Evolutionary conservation across 1,139 yeast genomes (phyloP).

Genomic region (Hanseniaspora gamundiae): DNA sequence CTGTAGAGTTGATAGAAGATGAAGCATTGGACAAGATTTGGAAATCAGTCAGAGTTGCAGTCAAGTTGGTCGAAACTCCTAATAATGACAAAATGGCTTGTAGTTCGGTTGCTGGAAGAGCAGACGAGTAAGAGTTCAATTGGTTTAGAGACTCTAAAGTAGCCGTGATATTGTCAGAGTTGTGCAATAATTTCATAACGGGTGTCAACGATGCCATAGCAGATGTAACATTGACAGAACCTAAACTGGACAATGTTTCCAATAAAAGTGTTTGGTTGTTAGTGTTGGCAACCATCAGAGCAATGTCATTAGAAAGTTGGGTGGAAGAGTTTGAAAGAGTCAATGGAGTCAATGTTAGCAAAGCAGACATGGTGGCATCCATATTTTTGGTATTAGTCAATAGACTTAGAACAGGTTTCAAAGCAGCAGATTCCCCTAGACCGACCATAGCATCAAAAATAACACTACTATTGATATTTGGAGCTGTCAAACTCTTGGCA

Average conservation of each 20-base stretch:
- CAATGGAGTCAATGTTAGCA: slow-evolving; percentile 19
- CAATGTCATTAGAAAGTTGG: slow-evolving; percentile 15
- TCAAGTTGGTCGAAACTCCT: slow-evolving; percentile 13
- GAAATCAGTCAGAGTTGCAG: slow-evolving; percentile 11
- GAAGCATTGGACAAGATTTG: slow-evolving; percentile 12
- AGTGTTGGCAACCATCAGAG: slow-evolving; percentile 16
- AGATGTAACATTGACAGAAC: not conserved
- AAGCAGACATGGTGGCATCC: slow-evolving; percentile 16
- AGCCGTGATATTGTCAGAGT: slow-evolving; percentile 16
- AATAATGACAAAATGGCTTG: slow-evolving; percentile 9
- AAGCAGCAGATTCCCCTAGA: slow-evolving; percentile 18
- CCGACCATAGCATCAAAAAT: slow-evolving; percentile 18
- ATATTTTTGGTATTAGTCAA: slow-evolving; percentile 16
- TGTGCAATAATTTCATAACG: slow-evolving; percentile 15
- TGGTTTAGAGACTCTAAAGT: slow-evolving; percentile 15
- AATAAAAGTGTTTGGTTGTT: slow-evolving; percentile 12
- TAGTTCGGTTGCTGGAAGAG: slow-evolving; percentile 6
- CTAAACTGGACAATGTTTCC: slow-evolving; percentile 2
- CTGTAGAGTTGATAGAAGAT: slow-evolving; percentile 5
- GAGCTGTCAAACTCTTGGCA: slow-evolving; percentile 18
- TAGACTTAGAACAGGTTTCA: slow-evolving; percentile 18
- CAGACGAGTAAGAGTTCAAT: slow-evolving; percentile 8
- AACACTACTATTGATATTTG: slow-evolving; percentile 12
- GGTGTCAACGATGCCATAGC: slow-evolving; percentile 3
- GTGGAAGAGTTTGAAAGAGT: slow-evolving; percentile 15